Percentiles rank a stretch among this genome's conserved stretches.
Conservation (phyloP, 768 basidiomycete genomes). For the Termitomyces sp. region DNA sequence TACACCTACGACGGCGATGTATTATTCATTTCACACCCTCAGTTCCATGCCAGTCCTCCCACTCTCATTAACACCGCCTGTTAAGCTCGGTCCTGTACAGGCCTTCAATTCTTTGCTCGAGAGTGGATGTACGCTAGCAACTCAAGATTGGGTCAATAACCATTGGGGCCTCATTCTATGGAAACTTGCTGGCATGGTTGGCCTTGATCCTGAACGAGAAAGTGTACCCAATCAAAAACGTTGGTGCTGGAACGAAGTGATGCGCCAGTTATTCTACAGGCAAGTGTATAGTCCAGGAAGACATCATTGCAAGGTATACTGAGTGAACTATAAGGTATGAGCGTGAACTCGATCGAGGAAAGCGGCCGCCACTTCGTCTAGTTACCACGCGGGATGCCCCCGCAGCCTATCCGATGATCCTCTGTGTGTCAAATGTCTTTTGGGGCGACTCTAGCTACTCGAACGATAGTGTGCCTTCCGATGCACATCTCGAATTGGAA, state of each 20-base stretch:
- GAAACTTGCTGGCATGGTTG: slow-evolving; percentile 88
- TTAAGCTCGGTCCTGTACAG: slow-evolving; percentile 42
- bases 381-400: slow-evolving; percentile 84
- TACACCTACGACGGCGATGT: slow-evolving; percentile 49
- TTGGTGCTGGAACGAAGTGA: slow-evolving; percentile 84
- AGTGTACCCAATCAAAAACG: slow-evolving; percentile 39
- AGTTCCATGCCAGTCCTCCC: slow-evolving; percentile 23
- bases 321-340: slow-evolving; percentile 63
- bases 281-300: slow-evolving; percentile 24
- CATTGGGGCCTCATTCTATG: slow-evolving; percentile 90
- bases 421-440: slow-evolving; percentile 75
- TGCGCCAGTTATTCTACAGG: slow-evolving; percentile 85
- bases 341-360: slow-evolving; percentile 73
- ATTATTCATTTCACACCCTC: slow-evolving; percentile 54
- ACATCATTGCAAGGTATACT: not conserved
- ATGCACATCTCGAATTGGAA: slow-evolving; percentile 63
- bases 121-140: slow-evolving; percentile 64
- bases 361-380: slow-evolving; percentile 77
- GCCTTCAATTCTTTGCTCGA: slow-evolving; percentile 52
- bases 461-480: slow-evolving; percentile 32
- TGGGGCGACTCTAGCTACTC: slow-evolving; percentile 41
- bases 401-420: slow-evolving; percentile 73
- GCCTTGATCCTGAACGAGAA: slow-evolving; percentile 64
- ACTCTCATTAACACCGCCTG: slow-evolving; percentile 14
- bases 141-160: slow-evolving; percentile 83